Base-by-base conservation (phyloP, 192 early-diverging fungal genomes). In the Rhizophagus prolifer region DNA sequence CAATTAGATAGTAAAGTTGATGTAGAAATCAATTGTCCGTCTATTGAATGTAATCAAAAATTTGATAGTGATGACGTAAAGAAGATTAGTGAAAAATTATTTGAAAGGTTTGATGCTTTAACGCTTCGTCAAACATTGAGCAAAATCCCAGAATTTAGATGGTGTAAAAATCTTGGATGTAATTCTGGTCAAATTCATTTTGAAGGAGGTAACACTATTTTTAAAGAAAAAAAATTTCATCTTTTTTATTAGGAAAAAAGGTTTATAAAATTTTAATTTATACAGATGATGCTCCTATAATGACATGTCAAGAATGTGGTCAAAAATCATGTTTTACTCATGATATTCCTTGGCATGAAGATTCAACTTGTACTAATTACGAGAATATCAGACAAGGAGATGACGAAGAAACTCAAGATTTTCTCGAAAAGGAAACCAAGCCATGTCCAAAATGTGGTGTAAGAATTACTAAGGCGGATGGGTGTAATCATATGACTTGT, bases 401-500 rank as follows among this genome's bases (percentile, higher is more conserved):
- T 8, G 74, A 76, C 19, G 47, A 14, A 30, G 63, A 4, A 66
- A 54, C 74, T 16, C 9, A 14, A 7, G 26, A 13, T 21, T 76
- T 41, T n/a, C 9, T 76, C 4, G 14, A 25, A 7, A 19, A n/a
- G 9, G 16, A 66, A 21, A 76, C 74, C 12, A 76, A 76, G 12
- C 41, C 46, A 10, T 76, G 74, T 28, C 74, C 74, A 14, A 76
- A 67, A 66, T 76, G 74, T 67, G 31, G 31, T 6, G 14, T 36
- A n/a, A 47, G 36, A 21, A 76, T 76, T 30, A 16, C 9, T 9
- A 76, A 76, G 41, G 41, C 36, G 1, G 74, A 44, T 25, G 74
- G 74, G 1, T 76, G 74, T 50, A 19, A 76, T 54, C 74, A 76
- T 66, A 66, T 76, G 63, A 76, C 44, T 19, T 76, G 74, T 23